Percentiles rank a stretch among this genome's conserved stretches.
These are phyloP conservation scores for Teunomyces aglyptinius DNA, from an alignment of 805 yeast species.

Conservation along the genomic window DNA sequence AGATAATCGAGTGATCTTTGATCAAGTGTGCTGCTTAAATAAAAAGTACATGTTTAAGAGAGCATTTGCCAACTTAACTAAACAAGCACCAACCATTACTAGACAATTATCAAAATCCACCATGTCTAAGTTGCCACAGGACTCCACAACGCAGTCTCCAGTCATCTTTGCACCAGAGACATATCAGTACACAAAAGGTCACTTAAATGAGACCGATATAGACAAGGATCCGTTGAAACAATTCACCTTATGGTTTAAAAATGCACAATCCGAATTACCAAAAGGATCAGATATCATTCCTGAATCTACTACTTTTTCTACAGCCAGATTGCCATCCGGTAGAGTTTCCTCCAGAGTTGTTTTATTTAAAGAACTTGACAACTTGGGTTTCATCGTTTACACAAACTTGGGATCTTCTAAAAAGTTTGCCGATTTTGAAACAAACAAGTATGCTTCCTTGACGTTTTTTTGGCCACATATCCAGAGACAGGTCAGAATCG, in stretches of 20 bases:
- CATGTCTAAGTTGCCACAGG: slow-evolving; percentile 1
- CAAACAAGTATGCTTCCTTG: slow-evolving; percentile 79
- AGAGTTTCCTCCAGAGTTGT: slow-evolving; percentile 82
- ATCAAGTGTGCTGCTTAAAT: background rate
- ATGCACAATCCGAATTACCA: slow-evolving; percentile 28
- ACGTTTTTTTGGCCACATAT: slow-evolving; percentile 89
- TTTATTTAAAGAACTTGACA: slow-evolving; percentile 85
- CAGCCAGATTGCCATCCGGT: slow-evolving; percentile 89
- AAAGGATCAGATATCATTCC: slow-evolving; percentile 56
- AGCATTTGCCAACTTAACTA: background rate
- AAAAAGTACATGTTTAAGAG: background rate
- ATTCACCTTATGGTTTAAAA: slow-evolving; percentile 78
- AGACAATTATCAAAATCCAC: slow-evolving; percentile 1
- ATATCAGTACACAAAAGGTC: slow-evolving; percentile 75
- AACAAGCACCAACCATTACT: background rate
- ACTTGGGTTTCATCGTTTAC: slow-evolving; percentile 78
- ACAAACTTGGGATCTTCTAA: slow-evolving; percentile 91
- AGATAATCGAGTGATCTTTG: background rate
- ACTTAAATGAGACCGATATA: slow-evolving; percentile 55
- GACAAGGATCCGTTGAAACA: slow-evolving; percentile 65
- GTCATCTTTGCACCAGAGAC: slow-evolving; percentile 78
- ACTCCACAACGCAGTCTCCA: slow-evolving; percentile 19
- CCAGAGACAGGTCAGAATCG: slow-evolving; percentile 92
- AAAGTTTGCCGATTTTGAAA: slow-evolving; percentile 66
- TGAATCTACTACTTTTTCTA: slow-evolving; percentile 83